phyloP scores from a whole-genome alignment of 352 stramenopile genomes.

The Globisporangium apiculatum region DNA sequence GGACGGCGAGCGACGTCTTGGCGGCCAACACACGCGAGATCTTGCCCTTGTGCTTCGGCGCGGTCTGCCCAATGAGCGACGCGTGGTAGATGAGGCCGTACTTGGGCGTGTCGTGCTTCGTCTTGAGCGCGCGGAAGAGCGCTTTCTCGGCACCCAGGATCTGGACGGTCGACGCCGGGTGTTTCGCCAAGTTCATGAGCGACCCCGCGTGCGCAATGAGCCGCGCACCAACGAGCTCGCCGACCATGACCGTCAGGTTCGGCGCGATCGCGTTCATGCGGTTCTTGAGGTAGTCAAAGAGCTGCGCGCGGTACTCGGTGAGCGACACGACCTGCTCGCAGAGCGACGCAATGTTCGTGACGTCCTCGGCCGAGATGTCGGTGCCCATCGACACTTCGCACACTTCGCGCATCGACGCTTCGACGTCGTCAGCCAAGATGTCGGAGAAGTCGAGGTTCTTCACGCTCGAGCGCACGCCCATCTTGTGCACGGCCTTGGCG shows the following conservation, averaged over 20 bases:
- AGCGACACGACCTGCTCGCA: conserved; percentile 89
- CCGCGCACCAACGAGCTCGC: conserved; percentile 97
- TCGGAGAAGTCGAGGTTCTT: conserved; percentile 91
- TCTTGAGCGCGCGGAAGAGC: conserved; percentile 99
- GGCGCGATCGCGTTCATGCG: conserved; percentile 99
- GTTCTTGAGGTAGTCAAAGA: conserved; percentile 99
- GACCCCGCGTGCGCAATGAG: conserved; percentile 99
- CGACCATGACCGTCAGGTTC: conserved; percentile 99
- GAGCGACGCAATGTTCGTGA: conserved; percentile 95
- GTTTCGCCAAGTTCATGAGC: conserved; percentile 99
- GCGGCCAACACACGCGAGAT: conserved; percentile 97
- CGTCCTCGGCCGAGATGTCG: conserved; percentile 98
- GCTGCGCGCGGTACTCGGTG: conserved; percentile 90
- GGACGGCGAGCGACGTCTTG: conserved; percentile 97
- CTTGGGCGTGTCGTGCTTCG: conserved; percentile 99
- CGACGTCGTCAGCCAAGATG: conserved; percentile 87
- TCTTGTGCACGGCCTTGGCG: conserved; percentile 95
- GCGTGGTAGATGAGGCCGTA: conserved; percentile 99
- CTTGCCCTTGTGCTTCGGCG: conserved; percentile 99
- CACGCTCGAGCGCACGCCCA: conserved; percentile 90
- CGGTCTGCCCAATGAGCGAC: conserved; percentile 97
- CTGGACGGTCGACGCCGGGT: conserved; percentile 97
- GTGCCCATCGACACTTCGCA: conserved; percentile 99
- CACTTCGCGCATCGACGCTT: conserved; percentile 95
- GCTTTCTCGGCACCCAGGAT: conserved; percentile 99